Conservation (phyloP, 768 basidiomycete genomes). For the Boletus reticulatus region DNA sequence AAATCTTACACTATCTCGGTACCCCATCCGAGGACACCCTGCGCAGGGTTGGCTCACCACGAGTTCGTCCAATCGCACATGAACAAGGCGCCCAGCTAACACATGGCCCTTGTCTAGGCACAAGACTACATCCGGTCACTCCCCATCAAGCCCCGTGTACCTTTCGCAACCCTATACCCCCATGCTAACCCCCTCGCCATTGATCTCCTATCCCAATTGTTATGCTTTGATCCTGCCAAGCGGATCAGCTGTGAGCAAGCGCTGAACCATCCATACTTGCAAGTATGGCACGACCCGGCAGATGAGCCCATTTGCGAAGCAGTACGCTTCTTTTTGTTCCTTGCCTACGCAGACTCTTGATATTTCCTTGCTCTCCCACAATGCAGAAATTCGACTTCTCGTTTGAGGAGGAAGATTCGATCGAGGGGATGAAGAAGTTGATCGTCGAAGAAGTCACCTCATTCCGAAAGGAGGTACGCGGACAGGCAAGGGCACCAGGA, state of each 20-base stretch:
- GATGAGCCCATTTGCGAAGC: slow-evolving; percentile 87
- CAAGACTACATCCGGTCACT: slow-evolving; percentile 98
- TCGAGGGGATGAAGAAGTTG: slow-evolving; percentile 95
- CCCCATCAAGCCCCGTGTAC: slow-evolving; percentile 93
- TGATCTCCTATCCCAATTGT: slow-evolving; percentile 86
- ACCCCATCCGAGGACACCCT: slow-evolving; percentile 97
- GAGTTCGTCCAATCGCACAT: slow-evolving; percentile 48
- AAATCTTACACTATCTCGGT: slow-evolving; percentile 97
- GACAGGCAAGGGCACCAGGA: slow-evolving; percentile 70
- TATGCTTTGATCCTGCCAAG: slow-evolving; percentile 95
- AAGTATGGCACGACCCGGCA: slow-evolving; percentile 97
- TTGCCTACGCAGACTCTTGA: background rate
- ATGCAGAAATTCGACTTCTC: slow-evolving; percentile 84
- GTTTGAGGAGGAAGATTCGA: slow-evolving; percentile 95
- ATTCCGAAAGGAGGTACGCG: slow-evolving; percentile 88
- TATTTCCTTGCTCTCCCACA: no score
- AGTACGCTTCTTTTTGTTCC: slow-evolving; percentile 39
- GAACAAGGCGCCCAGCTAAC: background rate
- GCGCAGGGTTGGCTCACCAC: slow-evolving; percentile 91
- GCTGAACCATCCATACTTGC: slow-evolving; percentile 88
- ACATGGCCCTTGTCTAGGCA: slow-evolving; percentile 51
- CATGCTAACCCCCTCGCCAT: slow-evolving; percentile 92
- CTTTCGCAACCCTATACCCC: slow-evolving; percentile 90
- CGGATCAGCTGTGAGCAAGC: slow-evolving; percentile 97
- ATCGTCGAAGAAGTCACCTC: slow-evolving; percentile 90